Base-by-base conservation (phyloP, 2,329 filamentous ascomycete species). In the Calonectria honghensis region DNA sequence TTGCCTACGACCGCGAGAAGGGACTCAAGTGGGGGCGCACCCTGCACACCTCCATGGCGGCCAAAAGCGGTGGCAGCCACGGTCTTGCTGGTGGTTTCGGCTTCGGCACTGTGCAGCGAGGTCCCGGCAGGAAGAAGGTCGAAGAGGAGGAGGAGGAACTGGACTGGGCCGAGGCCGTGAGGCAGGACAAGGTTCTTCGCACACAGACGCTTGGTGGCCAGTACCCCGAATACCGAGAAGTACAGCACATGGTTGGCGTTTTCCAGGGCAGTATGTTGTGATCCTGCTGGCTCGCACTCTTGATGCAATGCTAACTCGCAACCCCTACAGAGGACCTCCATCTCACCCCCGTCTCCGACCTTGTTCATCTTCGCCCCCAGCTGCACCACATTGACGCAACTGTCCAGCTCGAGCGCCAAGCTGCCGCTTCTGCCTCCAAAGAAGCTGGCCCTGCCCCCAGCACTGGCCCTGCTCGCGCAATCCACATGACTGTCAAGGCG, bases 351-450 rank as follows among this genome's bases (percentile, higher is more conserved):
- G 91, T 97, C 59, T 92, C 93, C 51, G 94, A 95, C 2, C 91
- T 98, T 57, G 94, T 98, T 52, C 95, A 98, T 83, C 92, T 99
- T 82, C 94, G 96, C 5, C 96, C 97, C 0, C 95, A 98, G 82
- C 94, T 98, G 75, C 95, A 98, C 85, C 96, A 98, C 86, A 90
- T 98, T 79, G 97, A 98, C 85, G 96, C 97, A 4, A 86, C 92
- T 59, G 89, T 93, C 61, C 95, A 98, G 80, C 90, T 95, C 71
- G 92, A 94, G 45, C 88, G 88, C 52, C 84, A 85, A 64, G 85
- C 86, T 45, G 81, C 86, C 83, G 81, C 82, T 68, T 79, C 82
- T 20, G 84, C 84, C 37, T 81, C 85, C 84, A 83, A 84, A 70
- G 84, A 85, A 31, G 78, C 83, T 27, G 78, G 78, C 11, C 82